Base-by-base conservation (phyloP, 139 green algal species). In the Micractinium sp. region DNA sequence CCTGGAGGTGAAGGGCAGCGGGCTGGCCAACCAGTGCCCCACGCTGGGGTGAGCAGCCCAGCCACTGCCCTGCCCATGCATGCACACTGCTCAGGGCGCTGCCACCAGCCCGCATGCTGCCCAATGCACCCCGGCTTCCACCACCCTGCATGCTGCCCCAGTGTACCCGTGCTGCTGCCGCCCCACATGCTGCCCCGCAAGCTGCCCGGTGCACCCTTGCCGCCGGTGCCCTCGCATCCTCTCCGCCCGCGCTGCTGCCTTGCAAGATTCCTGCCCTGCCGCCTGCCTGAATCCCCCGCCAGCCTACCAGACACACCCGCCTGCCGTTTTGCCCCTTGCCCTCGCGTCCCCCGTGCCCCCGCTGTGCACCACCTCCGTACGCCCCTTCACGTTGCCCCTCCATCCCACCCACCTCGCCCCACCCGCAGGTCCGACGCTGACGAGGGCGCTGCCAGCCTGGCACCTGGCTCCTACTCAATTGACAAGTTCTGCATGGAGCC, bases 401-500 rank as follows among this genome's bases (percentile, higher is more conserved):
- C n/a, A n/a, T n/a, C n/a, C n/a, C n/a, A n/a, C n/a, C n/a, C n/a
- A n/a, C n/a, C n/a, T n/a, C n/a, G n/a, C n/a, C n/a, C n/a, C n/a
- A 41, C 22, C 23, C 31, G 41, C 41, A 67, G 78, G 13, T 14
- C 31, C 29, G 41, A 67, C 29, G 41, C 22, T 23, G 5, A 67
- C 35, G 41, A 56, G 94, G 92, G 97, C 90, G 89, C 96, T n/a
- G 97, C 95, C 89, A 93, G 95, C 88, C 85, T 99, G 71, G 96
- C 97, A 92, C 81, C 95, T 29, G 97, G 97, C 89, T 95, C 93
- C 88, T 99, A 99, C 96, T 95, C 93, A 86, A 56, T 99, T 56
- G 85, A 95, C 33, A 97, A 98, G 91, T 97, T 99, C 88, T 99
- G 98, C 96, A 95, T 99, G 91, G 98, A 99, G 97, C 98, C 98